Evolutionary conservation across 192 early-diverging fungal species (phyloP).

Genomic region (Gigaspora rosea): DNA sequence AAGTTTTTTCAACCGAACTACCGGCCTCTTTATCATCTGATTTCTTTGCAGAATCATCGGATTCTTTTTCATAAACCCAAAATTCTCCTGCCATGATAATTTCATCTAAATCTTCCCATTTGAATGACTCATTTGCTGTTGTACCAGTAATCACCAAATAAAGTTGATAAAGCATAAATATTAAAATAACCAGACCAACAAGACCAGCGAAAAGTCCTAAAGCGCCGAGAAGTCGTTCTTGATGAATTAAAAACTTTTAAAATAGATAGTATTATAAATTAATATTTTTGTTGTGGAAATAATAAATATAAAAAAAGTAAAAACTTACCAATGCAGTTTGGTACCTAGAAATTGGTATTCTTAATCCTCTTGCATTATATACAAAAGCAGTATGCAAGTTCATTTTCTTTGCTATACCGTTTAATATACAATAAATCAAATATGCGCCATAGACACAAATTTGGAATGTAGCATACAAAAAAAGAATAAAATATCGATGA

Average conservation of each 20-base stretch:
- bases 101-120: constrained; percentile 59
- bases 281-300: neutral
- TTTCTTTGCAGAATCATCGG: neutral
- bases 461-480: constrained; percentile 49
- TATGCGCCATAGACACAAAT: constrained; percentile 54
- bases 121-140: constrained; percentile 58
- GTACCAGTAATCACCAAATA: constrained; percentile 48
- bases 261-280: neutral
- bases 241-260: constrained; percentile 50
- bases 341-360: constrained; percentile 32
- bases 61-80: constrained; percentile 14
- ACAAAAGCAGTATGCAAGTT: constrained; percentile 36
- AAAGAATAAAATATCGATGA: constrained; percentile 54
- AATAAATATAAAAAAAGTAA: neutral
- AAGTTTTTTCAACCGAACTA: neutral
- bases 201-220: constrained; percentile 51
- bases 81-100: constrained; percentile 48
- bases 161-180: constrained; percentile 52
- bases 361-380: constrained; percentile 23
- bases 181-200: constrained; percentile 50
- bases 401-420: constrained; percentile 36
- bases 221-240: constrained; percentile 51
- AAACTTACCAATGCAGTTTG: constrained; percentile 50
- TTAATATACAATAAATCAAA: constrained; percentile 46
- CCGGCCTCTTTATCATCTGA: neutral